phyloP scores from a whole-genome alignment of 1,284 basidiomycete species.

The Peniophora sp. region DNA sequence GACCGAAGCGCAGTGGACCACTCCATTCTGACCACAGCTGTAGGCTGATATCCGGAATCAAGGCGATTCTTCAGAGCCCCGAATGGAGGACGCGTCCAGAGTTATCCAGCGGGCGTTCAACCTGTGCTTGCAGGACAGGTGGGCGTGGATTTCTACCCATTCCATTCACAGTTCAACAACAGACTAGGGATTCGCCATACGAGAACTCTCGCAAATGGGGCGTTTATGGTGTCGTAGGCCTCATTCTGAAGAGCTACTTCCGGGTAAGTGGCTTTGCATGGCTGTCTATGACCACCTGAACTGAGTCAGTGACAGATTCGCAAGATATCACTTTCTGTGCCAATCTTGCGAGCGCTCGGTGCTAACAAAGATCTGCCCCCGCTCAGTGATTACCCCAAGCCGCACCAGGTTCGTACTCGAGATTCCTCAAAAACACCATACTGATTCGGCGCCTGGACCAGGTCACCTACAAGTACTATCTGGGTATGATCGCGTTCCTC shows the following conservation, averaged over 20 bases:
- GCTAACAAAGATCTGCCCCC: constrained; percentile 83
- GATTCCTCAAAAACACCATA: constrained; percentile 11
- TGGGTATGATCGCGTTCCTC: constrained; percentile 90
- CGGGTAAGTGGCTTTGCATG: constrained; percentile 43
- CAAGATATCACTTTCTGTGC: constrained; percentile 86
- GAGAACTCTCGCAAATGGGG: constrained; percentile 87
- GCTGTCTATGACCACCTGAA: not conserved
- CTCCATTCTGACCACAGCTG: constrained; percentile 4
- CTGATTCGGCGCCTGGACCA: constrained; percentile 23
- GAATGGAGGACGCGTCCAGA: constrained; percentile 88
- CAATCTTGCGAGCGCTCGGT: constrained; percentile 83
- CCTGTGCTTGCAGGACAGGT: constrained; percentile 87
- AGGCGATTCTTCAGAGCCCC: constrained; percentile 51
- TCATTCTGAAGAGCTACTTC: constrained; percentile 94
- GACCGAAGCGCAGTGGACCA: not conserved
- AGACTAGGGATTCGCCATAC: constrained; percentile 49
- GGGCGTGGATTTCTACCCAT: constrained; percentile 12
- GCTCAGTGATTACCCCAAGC: constrained; percentile 69
- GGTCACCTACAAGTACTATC: constrained; percentile 89
- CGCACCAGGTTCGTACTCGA: constrained; percentile 67
- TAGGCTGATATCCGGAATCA: constrained; percentile 61
- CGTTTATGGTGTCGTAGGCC: constrained; percentile 88
- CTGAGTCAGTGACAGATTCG: constrained; percentile 63
- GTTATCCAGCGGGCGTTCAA: constrained; percentile 90
- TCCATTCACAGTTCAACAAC: constrained; percentile 1